phyloP scores from a whole-genome alignment of 2,329 filamentous ascomycete genomes.

The Colletotrichum zoysiae region DNA sequence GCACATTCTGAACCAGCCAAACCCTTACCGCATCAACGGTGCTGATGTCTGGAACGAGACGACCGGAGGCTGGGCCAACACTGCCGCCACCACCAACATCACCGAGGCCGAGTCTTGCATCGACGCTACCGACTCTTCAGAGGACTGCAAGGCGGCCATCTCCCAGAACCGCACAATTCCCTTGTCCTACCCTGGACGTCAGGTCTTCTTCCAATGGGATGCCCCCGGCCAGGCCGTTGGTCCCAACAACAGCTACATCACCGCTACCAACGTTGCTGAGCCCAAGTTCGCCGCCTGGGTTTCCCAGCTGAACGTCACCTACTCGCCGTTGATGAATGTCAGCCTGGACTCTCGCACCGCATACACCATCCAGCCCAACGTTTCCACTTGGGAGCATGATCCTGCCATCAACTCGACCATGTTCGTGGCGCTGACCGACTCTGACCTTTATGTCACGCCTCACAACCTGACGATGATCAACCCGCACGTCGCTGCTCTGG shows the following conservation, averaged over 20 bases:
- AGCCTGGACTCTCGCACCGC: slow-evolving; percentile 64
- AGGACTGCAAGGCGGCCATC: slow-evolving; percentile 74
- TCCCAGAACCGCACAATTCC: slow-evolving; percentile 77
- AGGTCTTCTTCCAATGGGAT: slow-evolving; percentile 81
- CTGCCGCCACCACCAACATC: slow-evolving; percentile 63
- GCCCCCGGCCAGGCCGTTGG: slow-evolving; percentile 75
- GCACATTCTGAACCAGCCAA: slow-evolving; percentile 80
- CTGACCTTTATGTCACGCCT: slow-evolving; percentile 75
- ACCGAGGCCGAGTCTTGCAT: slow-evolving; percentile 65
- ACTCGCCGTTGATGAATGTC: slow-evolving; percentile 69
- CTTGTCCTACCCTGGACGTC: slow-evolving; percentile 79
- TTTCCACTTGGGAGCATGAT: slow-evolving; percentile 75
- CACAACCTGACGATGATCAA: slow-evolving; percentile 83
- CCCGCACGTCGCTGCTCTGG: slow-evolving; percentile 80
- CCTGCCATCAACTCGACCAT: slow-evolving; percentile 82
- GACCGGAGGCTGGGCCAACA: slow-evolving; percentile 68
- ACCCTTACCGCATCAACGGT: slow-evolving; percentile 75
- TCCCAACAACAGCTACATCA: slow-evolving; percentile 87
- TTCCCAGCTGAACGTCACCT: slow-evolving; percentile 81
- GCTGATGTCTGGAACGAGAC: slow-evolving; percentile 74
- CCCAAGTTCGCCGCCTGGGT: slow-evolving; percentile 82
- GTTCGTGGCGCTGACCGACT: slow-evolving; percentile 82
- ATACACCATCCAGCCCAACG: slow-evolving; percentile 79
- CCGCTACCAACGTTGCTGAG: slow-evolving; percentile 66
- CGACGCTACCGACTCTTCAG: slow-evolving; percentile 65